Evolutionary conservation across 139 green algal species (phyloP).

Genomic region (Chlorella sp.): DNA sequence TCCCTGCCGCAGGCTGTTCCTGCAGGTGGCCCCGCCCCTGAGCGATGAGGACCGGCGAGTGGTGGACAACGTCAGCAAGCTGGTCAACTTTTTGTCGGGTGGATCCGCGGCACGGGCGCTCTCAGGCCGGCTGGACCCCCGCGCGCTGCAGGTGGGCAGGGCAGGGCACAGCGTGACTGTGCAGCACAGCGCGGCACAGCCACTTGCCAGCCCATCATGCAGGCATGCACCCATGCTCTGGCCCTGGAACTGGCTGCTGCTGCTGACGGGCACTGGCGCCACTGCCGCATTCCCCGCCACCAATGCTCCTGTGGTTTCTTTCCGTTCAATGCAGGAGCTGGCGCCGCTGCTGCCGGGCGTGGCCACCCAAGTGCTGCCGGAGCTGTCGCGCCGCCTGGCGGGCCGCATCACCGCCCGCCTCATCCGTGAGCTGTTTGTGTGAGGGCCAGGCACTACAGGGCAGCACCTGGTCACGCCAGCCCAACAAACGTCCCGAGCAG

Average conservation of each 20-base stretch:
- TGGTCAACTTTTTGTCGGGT: slow-evolving; percentile 67
- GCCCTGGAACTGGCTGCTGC: too few relatives aligned
- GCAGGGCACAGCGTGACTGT: too few relatives aligned
- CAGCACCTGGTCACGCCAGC: too few relatives aligned
- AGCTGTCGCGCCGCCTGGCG: slow-evolving; percentile 69
- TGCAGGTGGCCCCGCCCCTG: slow-evolving; percentile 74
- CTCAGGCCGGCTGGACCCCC: neutral
- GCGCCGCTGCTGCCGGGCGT: slow-evolving; percentile 83
- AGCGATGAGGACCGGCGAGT: slow-evolving; percentile 66
- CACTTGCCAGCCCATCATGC: too few relatives aligned
- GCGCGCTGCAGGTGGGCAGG: too few relatives aligned
- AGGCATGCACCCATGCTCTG: too few relatives aligned
- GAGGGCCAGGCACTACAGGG: neutral
- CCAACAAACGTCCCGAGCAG: too few relatives aligned
- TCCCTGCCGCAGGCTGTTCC: slow-evolving; percentile 9
- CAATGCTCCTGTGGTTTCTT: too few relatives aligned
- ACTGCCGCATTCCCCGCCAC: too few relatives aligned
- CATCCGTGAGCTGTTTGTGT: slow-evolving; percentile 79
- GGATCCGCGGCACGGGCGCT: slow-evolving; percentile 14
- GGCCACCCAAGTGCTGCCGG: slow-evolving; percentile 83
- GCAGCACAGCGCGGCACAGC: too few relatives aligned
- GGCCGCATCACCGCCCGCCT: slow-evolving; percentile 77
- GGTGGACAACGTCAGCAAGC: slow-evolving; percentile 82
- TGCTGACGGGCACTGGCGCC: too few relatives aligned
- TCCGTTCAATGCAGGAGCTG: neutral